Conservation (phyloP, 495 filamentous ascomycete genomes). For the Pseudevernia furfuracea region DNA sequence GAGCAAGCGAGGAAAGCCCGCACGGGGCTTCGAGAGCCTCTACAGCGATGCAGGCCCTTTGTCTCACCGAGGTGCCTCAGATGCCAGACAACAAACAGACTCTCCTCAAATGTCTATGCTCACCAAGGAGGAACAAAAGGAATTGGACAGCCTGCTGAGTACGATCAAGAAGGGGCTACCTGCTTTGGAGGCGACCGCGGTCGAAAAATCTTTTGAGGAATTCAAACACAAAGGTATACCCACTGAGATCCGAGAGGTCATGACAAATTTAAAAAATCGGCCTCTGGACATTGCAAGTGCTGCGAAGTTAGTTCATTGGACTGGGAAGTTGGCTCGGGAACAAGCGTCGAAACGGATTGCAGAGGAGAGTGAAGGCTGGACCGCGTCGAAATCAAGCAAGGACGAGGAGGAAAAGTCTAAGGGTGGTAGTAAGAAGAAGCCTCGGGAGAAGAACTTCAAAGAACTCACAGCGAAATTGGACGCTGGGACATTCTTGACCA, state of each 20-base stretch:
- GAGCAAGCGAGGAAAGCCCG: constrained; percentile 31
- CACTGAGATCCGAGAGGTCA: constrained; percentile 40
- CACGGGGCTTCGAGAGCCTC: constrained; percentile 39
- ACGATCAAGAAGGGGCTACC: constrained; percentile 45
- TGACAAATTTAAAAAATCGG: constrained; percentile 36
- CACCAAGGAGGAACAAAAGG: constrained; percentile 35
- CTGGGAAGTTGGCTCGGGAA: constrained; percentile 36
- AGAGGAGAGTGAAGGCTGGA: constrained; percentile 25
- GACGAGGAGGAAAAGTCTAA: constrained; percentile 24
- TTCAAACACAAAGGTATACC: constrained; percentile 49
- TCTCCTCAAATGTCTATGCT: constrained; percentile 33
- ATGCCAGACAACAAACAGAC: neutral
- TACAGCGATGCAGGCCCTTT: constrained; percentile 36
- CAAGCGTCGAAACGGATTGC: constrained; percentile 29
- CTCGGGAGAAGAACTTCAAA: constrained; percentile 32
- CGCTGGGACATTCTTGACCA: constrained; percentile 46
- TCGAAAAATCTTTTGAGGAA: constrained; percentile 37
- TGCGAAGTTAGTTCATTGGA: constrained; percentile 43
- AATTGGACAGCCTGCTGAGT: constrained; percentile 35
- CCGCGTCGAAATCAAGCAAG: constrained; percentile 26
- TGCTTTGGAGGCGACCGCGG: constrained; percentile 32
- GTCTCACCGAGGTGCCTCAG: constrained; percentile 24
- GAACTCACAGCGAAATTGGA: constrained; percentile 46
- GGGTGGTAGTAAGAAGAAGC: constrained; percentile 30
- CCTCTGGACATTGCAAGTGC: constrained; percentile 42